Base-by-base conservation (phyloP, 2,329 filamentous ascomycete genomes). In the Teratosphaeria destructans region DNA sequence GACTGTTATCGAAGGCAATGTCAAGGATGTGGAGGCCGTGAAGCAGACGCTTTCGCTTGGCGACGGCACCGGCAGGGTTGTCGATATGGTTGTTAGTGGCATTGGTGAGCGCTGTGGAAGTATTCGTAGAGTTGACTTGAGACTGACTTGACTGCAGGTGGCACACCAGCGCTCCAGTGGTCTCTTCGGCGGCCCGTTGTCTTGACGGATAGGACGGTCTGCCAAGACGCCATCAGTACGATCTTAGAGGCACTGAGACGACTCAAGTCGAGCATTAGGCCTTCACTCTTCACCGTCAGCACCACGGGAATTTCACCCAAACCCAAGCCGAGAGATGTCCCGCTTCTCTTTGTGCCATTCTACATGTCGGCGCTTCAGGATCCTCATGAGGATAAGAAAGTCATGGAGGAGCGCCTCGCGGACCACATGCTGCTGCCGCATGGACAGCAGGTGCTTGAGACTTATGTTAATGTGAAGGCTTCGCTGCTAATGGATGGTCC, bases 1-100 rank as follows among this genome's bases (percentile, higher is more conserved):
- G 37, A 78, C 73, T 60, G 77, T 82, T 59, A 70, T 79, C 60
- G 47, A 75, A 63, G 81, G 81, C 62, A 73, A 79, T 64, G 75
- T 76, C 29, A 76, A 75, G 55, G 74, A 80, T 62, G 47, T 74
- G 37, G 58, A 65, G 3, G 72, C 73, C 23, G 75, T 82, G 19
- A 73, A 75, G 43, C 59, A 70, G 16, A 71, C 75, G 0, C 67
- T 79, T 23, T 64, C 73, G 19, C 65, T 68, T 1, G 39, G 61
- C 8, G 6, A 49, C 5, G 43, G 19, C 43, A 61, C 57, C n/a
- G 61, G 65, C 11, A 57, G 59, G 7, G 67, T 72, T 1, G 78
- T 77, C 29, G 74, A 77, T 62, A 70, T 72, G 8, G 77, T 83
- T 59, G 62, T 81, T 54, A 75, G 72, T 34, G 80, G 80, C 16